Base-by-base conservation (phyloP, 2,329 filamentous ascomycete species). In the Apiospora aurea region DNA sequence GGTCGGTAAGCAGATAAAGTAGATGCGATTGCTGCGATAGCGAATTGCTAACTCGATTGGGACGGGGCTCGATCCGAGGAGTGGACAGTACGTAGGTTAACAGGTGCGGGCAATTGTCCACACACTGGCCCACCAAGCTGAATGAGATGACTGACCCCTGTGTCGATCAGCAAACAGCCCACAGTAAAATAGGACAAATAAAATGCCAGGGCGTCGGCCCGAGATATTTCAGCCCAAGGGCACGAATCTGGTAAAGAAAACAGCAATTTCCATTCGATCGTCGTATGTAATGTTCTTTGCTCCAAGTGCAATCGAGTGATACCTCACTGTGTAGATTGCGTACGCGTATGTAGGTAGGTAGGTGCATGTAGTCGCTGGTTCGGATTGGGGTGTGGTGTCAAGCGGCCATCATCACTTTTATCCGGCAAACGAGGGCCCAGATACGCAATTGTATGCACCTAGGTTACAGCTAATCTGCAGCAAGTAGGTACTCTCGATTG, bases 31-130 rank as follows among this genome's bases (percentile, higher is more conserved):
- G 8, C 21, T 10, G 18, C 57, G 57, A 64, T 64, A 64, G 57
- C 57, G 57, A 64, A 64, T 41, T 64, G 57, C 57, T 64, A 64
- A 64, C 57, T 41, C 34, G 8, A 64, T 64, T n/a, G 57, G 34
- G 57, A 64, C 34, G 18, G 8, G 8, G 34, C 57, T n/a, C 34
- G 29, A n/a, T 61, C 13, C n/a, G 4, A 38, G 34, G 34, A 38
- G 34, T 38, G 34, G 34, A 38, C 49, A 26, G 49, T 51, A 34
- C 53, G 53, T 43, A 43, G 11, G 4, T 6, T 57, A 61, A 34
- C 53, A 21, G 53, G 5, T 34, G 53, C 26, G 34, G 29, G 29
- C 29, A 29, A 29, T 41, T 64, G 34, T 13, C 34, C 34, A 24
- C 34, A 24, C 57, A n/a, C 34, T 24, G n/a, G 18, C 53, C 53